Evolutionary conservation across 306 rosid species (phyloP), one percentile per base, ranked within the genome.

Genomic region (Echinosophora koreensis): DNA sequence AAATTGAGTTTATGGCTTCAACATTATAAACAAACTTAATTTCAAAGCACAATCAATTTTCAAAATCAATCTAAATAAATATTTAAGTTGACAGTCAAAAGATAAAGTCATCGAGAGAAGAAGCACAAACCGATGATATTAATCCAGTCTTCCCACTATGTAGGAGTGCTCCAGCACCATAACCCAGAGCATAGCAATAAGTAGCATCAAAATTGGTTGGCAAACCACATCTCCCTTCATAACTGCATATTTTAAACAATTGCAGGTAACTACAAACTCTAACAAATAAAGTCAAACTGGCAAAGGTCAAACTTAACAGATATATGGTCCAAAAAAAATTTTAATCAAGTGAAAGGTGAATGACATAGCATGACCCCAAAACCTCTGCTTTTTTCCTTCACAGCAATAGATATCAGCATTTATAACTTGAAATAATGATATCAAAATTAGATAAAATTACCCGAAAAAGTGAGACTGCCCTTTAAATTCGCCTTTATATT

Each of bases 391-490:
- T 8, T 15, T 30, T 68, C 22, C 22, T 22, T 22, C 27, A n/a
- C 6, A 4, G 52, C 61, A 73, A 30, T 30, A 76, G 8, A 60
- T 4, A 71, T 28, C 63, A 44, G 41, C 64, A 79, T 57, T 64
- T 37, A 15, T 15, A 34, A 69, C 8, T 59, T 12, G 4, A 63
- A 76, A 77, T 28, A 11, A 60, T 49, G 41, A 39, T 46, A 32
- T 67, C 6, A 10, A 39, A 50, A 11, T 30, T 62, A 63, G 80
- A 73, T 63, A 55, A 71, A 67, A 58, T 91, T 91, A 96, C 99
- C 99, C 99, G 17, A 96, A 96, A 89, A 96, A 96, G 93, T 96
- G 99, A 73, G 99, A 96, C 67, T 92, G 89, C 66, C 98, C 99
- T 79, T 54, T 85, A 77, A 96, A 96, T 73, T 80, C 82, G n/a